These are phyloP conservation scores for Glycine soja DNA, from an alignment of 306 rosid species.

Conservation along the genomic window DNA sequence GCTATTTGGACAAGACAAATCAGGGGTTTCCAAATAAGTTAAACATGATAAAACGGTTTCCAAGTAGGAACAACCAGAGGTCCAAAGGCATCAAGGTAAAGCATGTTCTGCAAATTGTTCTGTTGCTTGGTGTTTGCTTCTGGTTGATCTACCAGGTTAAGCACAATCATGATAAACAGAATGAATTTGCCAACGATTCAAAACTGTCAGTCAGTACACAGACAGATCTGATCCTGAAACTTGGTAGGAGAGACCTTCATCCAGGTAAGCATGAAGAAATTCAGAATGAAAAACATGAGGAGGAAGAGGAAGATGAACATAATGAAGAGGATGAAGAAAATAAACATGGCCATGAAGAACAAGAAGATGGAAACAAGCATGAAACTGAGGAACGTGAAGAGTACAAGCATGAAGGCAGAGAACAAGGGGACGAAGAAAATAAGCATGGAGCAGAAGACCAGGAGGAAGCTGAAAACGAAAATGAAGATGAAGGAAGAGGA, in stretches of 20 bases:
- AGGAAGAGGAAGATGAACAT: conserved; percentile 77
- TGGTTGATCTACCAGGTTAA: conserved; percentile 97
- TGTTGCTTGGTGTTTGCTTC: conserved; percentile 86
- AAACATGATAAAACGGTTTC: conserved; percentile 74
- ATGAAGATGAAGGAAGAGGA: conserved; percentile 49
- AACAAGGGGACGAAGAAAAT: conserved; percentile 58
- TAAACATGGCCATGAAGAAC: conserved; percentile 58
- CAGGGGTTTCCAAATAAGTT: conserved; percentile 41
- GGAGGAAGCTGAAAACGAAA: conserved; percentile 66
- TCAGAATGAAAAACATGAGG: conserved; percentile 60
- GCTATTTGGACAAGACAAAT: conserved; percentile 42
- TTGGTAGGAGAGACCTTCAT: conserved; percentile 83
- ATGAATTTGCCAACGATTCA: conserved; percentile 61
- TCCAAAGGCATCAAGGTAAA: conserved; percentile 80
- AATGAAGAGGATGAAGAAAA: conserved; percentile 62
- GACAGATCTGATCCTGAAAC: conserved; percentile 55
- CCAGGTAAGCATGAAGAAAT: conserved; percentile 54
- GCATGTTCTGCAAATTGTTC: conserved; percentile 76
- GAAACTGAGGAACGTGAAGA: conserved; percentile 52
- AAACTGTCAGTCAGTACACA: conserved; percentile 41
- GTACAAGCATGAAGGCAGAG: conserved; percentile 50
- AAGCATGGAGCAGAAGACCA: conserved; percentile 56
- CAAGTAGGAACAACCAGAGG: conserved; percentile 70
- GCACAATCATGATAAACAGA: conserved; percentile 92
- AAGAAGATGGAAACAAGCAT: conserved; percentile 48